These are phyloP conservation scores for Monosporascus sp. DNA, from an alignment of 2,329 filamentous ascomycete genomes.

Conservation along the genomic window DNA sequence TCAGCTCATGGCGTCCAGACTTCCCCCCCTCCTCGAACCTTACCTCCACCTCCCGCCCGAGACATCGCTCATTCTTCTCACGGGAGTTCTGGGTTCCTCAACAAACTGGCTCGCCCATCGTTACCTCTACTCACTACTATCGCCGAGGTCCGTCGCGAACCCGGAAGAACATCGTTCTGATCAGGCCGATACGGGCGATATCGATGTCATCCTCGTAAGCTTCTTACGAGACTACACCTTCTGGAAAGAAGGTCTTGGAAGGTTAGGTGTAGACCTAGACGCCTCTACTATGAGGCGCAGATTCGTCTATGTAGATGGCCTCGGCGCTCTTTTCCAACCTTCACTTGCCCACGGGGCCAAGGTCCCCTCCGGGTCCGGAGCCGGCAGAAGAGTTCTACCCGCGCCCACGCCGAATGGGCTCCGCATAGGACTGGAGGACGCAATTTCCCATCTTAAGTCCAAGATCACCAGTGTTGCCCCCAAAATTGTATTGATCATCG, in stretches of 20 bases:
- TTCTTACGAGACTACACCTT: conserved; percentile 75
- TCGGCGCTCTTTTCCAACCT: conserved; percentile 50
- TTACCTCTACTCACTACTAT: conserved; percentile 45
- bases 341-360: conserved; percentile 7
- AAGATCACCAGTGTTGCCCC: conserved; percentile 15
- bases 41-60: conserved; percentile 56
- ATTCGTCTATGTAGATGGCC: conserved; percentile 72
- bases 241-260: conserved; percentile 67
- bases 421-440: conserved; percentile 33
- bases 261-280: conserved; percentile 68
- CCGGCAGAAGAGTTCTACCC: conserved; percentile 20
- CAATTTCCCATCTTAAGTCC: conserved; percentile 30
- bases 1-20: conserved; percentile 41
- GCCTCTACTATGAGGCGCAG: conserved; percentile 49
- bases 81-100: conserved; percentile 59
- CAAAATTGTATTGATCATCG: conserved; percentile 56
- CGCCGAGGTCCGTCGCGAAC: conserved; percentile 1
- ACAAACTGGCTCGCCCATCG: conserved; percentile 62
- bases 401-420: conserved; percentile 32
- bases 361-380: conserved; percentile 4
- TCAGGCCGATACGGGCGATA: conserved; percentile 25
- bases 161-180: conserved; percentile 18
- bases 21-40: conserved; percentile 60
- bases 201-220: conserved; percentile 69
- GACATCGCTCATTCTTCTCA: conserved; percentile 60